Conservation (phyloP, 2,329 filamentous ascomycete genomes). For the Orbilia oligospora region DNA sequence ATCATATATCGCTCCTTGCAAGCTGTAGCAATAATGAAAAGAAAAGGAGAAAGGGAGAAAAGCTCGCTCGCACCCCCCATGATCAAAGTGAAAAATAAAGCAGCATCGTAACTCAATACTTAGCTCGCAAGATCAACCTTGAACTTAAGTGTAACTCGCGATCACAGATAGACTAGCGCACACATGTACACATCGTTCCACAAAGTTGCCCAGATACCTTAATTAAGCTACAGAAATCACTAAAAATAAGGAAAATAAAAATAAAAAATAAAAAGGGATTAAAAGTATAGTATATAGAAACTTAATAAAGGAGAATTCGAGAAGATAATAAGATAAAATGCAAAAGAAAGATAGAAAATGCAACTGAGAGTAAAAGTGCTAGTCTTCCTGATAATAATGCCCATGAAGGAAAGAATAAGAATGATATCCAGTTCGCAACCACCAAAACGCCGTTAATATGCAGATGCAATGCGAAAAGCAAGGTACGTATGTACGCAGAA, state of each 20-base stretch:
- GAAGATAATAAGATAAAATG: constrained; percentile 1
- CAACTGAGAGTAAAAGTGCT: constrained; percentile 13
- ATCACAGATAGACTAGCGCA: background rate
- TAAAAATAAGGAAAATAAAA: background rate
- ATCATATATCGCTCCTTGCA: constrained; percentile 14
- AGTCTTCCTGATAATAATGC: background rate
- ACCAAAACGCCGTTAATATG: constrained; percentile 49
- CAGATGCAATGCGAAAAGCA: constrained; percentile 24
- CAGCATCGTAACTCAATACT: background rate
- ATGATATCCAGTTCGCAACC: constrained; percentile 14
- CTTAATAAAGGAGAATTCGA: constrained; percentile 7
- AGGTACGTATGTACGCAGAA: constrained; percentile 15
- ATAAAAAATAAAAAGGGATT: constrained; percentile 1
- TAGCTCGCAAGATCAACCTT: background rate
- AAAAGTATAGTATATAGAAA: constrained; percentile 35
- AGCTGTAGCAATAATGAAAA: constrained; percentile 14
- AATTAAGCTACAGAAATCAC: constrained; percentile 5
- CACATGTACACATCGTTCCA: constrained; percentile 6
- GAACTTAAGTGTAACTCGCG: background rate
- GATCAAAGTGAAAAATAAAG: constrained; percentile 2
- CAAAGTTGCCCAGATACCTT: background rate
- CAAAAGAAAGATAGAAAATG: constrained; percentile 11
- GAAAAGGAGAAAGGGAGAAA: background rate
- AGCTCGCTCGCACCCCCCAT: background rate
- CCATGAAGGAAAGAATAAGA: constrained; percentile 12